A percentile compares a stretch with the other conserved stretches of the same genome.
Conservation (phyloP, 305 asterid species). For the Plantago coronopus region DNA sequence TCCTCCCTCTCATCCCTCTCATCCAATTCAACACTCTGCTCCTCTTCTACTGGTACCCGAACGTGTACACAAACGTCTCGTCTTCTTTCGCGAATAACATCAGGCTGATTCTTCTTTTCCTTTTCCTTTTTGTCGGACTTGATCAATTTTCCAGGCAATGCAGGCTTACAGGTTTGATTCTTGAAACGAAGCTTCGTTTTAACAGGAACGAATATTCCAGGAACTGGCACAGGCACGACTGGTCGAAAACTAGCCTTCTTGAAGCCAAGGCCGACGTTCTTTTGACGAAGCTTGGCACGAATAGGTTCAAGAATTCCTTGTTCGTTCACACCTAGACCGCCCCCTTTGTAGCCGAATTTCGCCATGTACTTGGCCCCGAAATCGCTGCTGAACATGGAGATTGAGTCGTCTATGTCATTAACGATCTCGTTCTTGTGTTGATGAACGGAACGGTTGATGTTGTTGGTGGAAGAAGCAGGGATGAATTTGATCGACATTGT, state of each 20-base stretch:
- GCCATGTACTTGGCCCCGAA: constrained; percentile 66
- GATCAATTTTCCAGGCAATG: no score
- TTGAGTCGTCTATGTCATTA: no score
- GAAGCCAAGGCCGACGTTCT: constrained; percentile 86
- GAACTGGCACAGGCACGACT: no score
- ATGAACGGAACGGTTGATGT: no score
- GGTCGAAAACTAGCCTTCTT: constrained; percentile 45
- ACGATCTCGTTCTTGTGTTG: no score
- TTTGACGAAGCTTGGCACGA: constrained; percentile 70
- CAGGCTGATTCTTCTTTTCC: constrained; percentile 33
- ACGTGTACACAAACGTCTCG: no score
- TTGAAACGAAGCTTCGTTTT: constrained; percentile 66
- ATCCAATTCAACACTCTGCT: constrained; percentile 46
- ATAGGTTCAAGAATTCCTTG: constrained; percentile 84
- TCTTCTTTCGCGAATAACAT: no score
- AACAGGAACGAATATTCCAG: constrained; percentile 29
- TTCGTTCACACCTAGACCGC: constrained; percentile 76
- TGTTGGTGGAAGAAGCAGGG: no score
- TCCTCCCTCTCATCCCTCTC: constrained; percentile 34
- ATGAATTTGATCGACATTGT: no score
- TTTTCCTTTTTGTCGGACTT: constrained; percentile 40
- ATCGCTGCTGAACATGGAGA: no score
- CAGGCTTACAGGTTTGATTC: constrained; percentile 26
- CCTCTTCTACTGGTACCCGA: constrained; percentile 27
- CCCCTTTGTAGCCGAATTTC: constrained; percentile 91